A percentile compares a stretch with the other conserved stretches of the same genome.
Conservation (phyloP, 1,139 yeast species). For the Pichia norvegensis region DNA sequence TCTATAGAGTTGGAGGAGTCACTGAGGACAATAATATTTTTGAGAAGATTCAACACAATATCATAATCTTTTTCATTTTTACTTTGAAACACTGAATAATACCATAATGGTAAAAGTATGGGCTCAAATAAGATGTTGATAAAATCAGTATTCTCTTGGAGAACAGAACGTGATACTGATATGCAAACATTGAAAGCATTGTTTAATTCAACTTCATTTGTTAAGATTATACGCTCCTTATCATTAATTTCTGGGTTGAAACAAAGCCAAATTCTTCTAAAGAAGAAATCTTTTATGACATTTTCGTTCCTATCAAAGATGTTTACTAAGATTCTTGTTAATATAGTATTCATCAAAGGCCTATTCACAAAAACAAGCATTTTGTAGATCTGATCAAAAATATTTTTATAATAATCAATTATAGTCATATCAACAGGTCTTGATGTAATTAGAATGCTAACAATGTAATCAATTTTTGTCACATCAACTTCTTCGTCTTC, state of each 20-base stretch:
- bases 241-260: constrained; percentile 32
- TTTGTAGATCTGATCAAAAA: constrained; percentile 55
- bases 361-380: constrained; percentile 53
- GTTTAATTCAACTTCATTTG: constrained; percentile 45
- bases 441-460: constrained; percentile 46
- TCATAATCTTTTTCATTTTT: constrained; percentile 35
- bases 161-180: constrained; percentile 46
- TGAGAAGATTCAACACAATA: constrained; percentile 40
- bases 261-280: constrained; percentile 39
- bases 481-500: constrained; percentile 63
- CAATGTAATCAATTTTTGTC: constrained; percentile 58
- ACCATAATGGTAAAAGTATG: constrained; percentile 51
- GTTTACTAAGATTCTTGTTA: constrained; percentile 46
- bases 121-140: constrained; percentile 38
- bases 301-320: constrained; percentile 46
- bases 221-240: constrained; percentile 27
- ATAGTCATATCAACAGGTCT: constrained; percentile 49
- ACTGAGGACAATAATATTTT: constrained; percentile 26
- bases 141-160: constrained; percentile 31
- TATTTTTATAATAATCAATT: constrained; percentile 41
- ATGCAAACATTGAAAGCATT: constrained; percentile 59
- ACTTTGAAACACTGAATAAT: constrained; percentile 45
- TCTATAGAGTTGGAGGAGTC: constrained; percentile 19
- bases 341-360: constrained; percentile 53
- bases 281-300: constrained; percentile 54